phyloP scores from a whole-genome alignment of 2,329 filamentous ascomycete species.

The Chaetothyriales sp. region DNA sequence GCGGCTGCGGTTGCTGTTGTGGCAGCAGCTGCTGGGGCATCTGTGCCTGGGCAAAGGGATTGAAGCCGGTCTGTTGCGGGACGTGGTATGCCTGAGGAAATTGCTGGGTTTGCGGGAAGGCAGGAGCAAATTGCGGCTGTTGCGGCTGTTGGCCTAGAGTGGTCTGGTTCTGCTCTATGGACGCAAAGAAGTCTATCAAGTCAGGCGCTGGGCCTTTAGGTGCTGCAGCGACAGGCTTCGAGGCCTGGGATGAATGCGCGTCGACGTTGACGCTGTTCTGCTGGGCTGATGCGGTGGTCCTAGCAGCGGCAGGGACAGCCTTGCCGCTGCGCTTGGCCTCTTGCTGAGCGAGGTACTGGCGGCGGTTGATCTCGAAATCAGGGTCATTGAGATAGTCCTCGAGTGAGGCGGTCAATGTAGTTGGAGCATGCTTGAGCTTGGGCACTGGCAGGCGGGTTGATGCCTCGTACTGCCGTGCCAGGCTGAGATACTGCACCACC shows the following conservation, averaged over 20 bases:
- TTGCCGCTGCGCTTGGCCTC: conserved; percentile 43
- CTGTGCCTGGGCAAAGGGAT: conserved; percentile 18
- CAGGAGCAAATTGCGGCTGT: conserved; percentile 20
- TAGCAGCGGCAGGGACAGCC: conserved; percentile 17
- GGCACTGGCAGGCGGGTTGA: conserved; percentile 88
- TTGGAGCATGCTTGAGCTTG: conserved; percentile 92
- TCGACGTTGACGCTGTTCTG: conserved; percentile 10
- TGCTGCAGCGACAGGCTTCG: conserved; percentile 19
- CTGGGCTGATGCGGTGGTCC: conserved; percentile 1
- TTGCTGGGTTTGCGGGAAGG: conserved; percentile 11
- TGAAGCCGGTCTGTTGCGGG: conserved; percentile 20
- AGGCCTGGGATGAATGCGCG: conserved; percentile 16
- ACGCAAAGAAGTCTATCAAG: conserved; percentile 88
- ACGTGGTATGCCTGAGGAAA: conserved; percentile 8
- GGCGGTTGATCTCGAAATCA: conserved; percentile 84
- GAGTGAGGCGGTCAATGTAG: conserved; percentile 73
- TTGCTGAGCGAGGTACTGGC: conserved; percentile 82
- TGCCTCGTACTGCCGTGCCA: conserved; percentile 80
- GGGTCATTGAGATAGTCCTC: conserved; percentile 91
- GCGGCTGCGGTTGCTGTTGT: conserved; percentile 16
- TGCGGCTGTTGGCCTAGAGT: conserved; percentile 40
- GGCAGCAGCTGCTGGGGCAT: conserved; percentile 9
- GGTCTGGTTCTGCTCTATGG: conserved; percentile 79
- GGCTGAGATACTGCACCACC: conserved; percentile 77
- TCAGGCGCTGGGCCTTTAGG: conserved; percentile 42